Conservation (phyloP, 225 moss, liverwort and hornwort species). For the Pseudisothecium myosuroides region DNA sequence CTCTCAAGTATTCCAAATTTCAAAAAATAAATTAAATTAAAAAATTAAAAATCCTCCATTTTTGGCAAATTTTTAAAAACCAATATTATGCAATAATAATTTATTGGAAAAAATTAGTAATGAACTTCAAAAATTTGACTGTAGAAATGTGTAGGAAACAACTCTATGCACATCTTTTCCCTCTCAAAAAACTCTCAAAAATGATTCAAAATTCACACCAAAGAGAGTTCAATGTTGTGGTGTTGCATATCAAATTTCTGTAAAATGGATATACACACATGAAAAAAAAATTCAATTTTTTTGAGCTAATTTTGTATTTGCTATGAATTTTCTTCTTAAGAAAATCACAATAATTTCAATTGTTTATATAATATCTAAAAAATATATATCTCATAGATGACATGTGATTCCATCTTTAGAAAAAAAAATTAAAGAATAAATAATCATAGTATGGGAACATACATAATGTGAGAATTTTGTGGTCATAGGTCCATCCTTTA, state of each 20-base stretch:
- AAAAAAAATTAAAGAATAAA: neutral
- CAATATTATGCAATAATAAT: too few relatives aligned
- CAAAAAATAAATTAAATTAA: too few relatives aligned
- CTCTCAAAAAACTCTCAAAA: neutral
- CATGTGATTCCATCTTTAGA: neutral
- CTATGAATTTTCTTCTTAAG: neutral
- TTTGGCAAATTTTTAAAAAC: too few relatives aligned
- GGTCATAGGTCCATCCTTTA: too few relatives aligned
- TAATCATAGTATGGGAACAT: neutral
- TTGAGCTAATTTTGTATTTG: neutral
- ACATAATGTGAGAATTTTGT: neutral
- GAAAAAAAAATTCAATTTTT: neutral
- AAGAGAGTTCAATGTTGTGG: neutral
- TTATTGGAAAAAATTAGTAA: neutral
- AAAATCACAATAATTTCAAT: neutral
- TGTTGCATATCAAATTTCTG: accelerated
- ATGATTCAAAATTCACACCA: neutral
- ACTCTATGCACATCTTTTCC: accelerated
- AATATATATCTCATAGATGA: too few relatives aligned
- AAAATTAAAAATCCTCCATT: too few relatives aligned
- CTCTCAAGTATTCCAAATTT: neutral
- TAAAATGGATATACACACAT: too few relatives aligned
- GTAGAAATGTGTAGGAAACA: neutral
- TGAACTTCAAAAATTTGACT: neutral
- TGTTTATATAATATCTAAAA: neutral